Evolutionary conservation across 352 stramenopile genomes (phyloP).

Genomic region (Phytophthora lateralis): DNA sequence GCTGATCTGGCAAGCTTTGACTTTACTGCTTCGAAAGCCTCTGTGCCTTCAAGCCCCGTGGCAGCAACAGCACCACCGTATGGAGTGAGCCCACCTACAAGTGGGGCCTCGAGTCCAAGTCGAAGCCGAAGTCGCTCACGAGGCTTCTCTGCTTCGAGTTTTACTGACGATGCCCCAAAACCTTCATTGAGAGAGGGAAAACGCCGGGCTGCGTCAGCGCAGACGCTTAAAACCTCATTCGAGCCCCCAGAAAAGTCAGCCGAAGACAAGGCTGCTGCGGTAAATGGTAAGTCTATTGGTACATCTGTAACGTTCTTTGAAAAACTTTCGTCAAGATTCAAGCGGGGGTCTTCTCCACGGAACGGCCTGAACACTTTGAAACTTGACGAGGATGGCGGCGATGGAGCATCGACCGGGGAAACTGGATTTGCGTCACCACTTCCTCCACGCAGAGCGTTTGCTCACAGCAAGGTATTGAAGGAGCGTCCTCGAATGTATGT

Average conservation of each 20-base stretch:
- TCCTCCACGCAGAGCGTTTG: conserved; percentile 26
- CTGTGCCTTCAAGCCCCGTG: conserved; percentile 18
- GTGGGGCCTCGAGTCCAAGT: conserved; percentile 26
- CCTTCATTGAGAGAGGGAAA: conserved; percentile 37
- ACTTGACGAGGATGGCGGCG: conserved; percentile 27
- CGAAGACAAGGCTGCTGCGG: conserved; percentile 40
- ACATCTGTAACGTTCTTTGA: conserved; percentile 83
- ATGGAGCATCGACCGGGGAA: conserved; percentile 19
- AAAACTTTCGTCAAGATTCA: conserved; percentile 86
- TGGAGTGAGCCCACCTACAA: conserved; percentile 17
- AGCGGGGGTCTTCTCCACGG: conserved; percentile 61
- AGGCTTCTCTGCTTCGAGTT: conserved; percentile 42
- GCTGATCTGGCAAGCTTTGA: conserved; percentile 74
- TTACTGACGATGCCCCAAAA: conserved; percentile 31
- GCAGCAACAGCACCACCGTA: not conserved
- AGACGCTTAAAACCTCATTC: conserved; percentile 35
- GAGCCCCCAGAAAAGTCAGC: conserved; percentile 30
- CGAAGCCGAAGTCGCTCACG: conserved; percentile 30
- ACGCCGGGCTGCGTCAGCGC: conserved; percentile 37
- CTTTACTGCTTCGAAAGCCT: conserved; percentile 39
- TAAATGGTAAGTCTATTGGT: conserved; percentile 35
- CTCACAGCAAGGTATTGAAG: conserved; percentile 52
- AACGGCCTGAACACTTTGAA: conserved; percentile 30
- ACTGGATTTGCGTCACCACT: conserved; percentile 33
- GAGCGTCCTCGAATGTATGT: conserved; percentile 84